Base-by-base conservation (phyloP, 768 basidiomycete species). In the Hericium erinaceus region DNA sequence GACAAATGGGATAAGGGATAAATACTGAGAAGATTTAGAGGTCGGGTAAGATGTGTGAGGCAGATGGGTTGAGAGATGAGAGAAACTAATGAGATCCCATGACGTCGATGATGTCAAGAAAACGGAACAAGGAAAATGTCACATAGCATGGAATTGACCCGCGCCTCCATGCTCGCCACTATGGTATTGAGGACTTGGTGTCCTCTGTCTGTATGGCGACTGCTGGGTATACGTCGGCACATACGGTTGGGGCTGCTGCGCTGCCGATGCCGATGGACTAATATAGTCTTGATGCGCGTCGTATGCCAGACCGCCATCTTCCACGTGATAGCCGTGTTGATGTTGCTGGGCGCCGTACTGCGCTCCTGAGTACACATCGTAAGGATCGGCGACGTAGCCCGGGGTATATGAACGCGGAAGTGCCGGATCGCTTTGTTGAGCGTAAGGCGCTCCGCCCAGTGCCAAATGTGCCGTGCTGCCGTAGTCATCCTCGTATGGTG, bases 401-500 rank as follows among this genome's bases (percentile, higher is more conserved):
- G 33, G 33, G 33, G 33, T 33, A 50, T 48, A 20, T 22, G 44
- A 53, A 8, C n/a, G 28, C 5, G 28, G 33, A 33, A 44, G 40
- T 26, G 48, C 9, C 24, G 13, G n/a, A 46, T 54, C 62, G 39
- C 48, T 59, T 44, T 78, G 75, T 50, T 79, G 78, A 33, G 76
- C 76, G 54, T 84, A 77, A 5, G 86, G 80, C 37, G 85, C 84
- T 16, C 83, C 82, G 33, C 79, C 70, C 4, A 75, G 62, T 16
- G 85, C 69, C 13, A 91, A 77, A 66, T 85, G 80, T 33, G 75
- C 71, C 20, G 78, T 79, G 66, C 85, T 86, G 61, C 83, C 80
- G 64, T 83, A 80, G 62, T 89, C 87, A 56, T 89, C 85, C 58
- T 86, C 86, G 61, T 86, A 82, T 41, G 68, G 76, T 15, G 75